Conservation (phyloP, 1,284 basidiomycete species). For the Kalmanozyma brasiliensis region DNA sequence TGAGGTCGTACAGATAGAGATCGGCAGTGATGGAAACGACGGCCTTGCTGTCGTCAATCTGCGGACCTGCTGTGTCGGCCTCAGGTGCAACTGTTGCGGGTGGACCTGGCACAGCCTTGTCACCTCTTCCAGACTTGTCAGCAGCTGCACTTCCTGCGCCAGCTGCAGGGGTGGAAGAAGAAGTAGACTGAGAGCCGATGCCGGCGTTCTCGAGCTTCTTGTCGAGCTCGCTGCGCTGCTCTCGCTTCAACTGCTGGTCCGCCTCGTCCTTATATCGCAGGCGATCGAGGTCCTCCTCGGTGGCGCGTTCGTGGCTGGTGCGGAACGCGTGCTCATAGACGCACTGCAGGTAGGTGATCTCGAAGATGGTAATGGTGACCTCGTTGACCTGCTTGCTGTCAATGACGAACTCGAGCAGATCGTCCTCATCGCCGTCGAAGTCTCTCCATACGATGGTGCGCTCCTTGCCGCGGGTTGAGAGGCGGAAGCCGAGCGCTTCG, state of each 20-base stretch:
- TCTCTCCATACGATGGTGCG: slow-evolving; percentile 74
- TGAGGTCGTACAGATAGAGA: slow-evolving; percentile 78
- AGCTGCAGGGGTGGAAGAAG: slow-evolving; percentile 4
- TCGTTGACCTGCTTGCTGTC: slow-evolving; percentile 75
- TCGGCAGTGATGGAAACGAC: slow-evolving; percentile 69
- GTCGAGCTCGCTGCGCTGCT: slow-evolving; percentile 23
- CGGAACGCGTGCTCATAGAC: slow-evolving; percentile 78
- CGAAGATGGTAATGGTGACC: slow-evolving; percentile 84
- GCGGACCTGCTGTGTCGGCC: slow-evolving; percentile 33
- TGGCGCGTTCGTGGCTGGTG: slow-evolving; percentile 60
- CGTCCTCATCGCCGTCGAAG: slow-evolving; percentile 72
- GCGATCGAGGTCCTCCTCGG: slow-evolving; percentile 66
- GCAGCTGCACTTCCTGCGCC: background rate
- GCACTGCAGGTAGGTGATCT: slow-evolving; percentile 91
- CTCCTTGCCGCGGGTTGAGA: slow-evolving; percentile 66
- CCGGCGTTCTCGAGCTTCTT: slow-evolving; percentile 36
- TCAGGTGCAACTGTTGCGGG: slow-evolving; percentile 30
- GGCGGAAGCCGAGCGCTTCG: slow-evolving; percentile 80
- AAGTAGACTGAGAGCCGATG: slow-evolving; percentile 10
- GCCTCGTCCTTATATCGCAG: slow-evolving; percentile 65
- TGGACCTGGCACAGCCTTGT: slow-evolving; percentile 6
- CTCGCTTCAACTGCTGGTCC: slow-evolving; percentile 28
- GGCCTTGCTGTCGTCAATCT: slow-evolving; percentile 20
- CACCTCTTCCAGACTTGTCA: slow-evolving; percentile 10
- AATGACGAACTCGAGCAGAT: slow-evolving; percentile 83